Base-by-base conservation (phyloP, 2,329 filamentous ascomycete species). In the Cladorrhinum sp. region DNA sequence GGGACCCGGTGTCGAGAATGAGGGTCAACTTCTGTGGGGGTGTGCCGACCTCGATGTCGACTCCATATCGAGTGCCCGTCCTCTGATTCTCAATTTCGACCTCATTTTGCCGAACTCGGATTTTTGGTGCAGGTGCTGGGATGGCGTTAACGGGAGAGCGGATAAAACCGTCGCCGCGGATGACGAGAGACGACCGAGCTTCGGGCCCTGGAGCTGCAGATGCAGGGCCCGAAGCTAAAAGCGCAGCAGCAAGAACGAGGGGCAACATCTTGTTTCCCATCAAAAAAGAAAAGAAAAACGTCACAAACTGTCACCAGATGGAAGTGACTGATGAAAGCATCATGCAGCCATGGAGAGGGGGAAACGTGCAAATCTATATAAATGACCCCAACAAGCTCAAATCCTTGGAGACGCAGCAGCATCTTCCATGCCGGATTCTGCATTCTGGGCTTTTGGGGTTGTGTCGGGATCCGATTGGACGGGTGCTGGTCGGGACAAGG, bases 1-100 rank as follows among this genome's bases (percentile, higher is more conserved):
- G 79, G 4, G 82, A 84, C 16, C 82, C 82, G 1, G 81, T 84
- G 65, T 84, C 82, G 23, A 84, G 66, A n/a, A 81, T 76, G 48
- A 84, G 68, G 52, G 76, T 77, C 48, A 83, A 59, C 5, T 69
- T 72, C 63, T 84, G 81, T 1, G 78, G 74, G 0, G 81, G 81
- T 14, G 73, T 79, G 9, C 81, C 81, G 52, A 84, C 68, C 2
- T 62, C 62, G 14, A 70, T 53, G 24, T 69, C 66, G 33, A 70
- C 61, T 10, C 53, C 62, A 28, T 70, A 70, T 2, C 59, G 28
- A 3, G 66, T 68, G 4, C 68, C 68, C 1, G 23, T 14, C 3
- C 56, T 50, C 39, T 66, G 61, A 55, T 67, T 66, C 12, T 46
- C 28, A 14, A 67, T 39, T 2, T 52, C 52, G 10, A 68, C 58